Percentiles rank a stretch among this genome's conserved stretches.
These are phyloP conservation scores for Pyrenula massariospora DNA, from an alignment of 495 filamentous ascomycete genomes.

Conservation along the genomic window DNA sequence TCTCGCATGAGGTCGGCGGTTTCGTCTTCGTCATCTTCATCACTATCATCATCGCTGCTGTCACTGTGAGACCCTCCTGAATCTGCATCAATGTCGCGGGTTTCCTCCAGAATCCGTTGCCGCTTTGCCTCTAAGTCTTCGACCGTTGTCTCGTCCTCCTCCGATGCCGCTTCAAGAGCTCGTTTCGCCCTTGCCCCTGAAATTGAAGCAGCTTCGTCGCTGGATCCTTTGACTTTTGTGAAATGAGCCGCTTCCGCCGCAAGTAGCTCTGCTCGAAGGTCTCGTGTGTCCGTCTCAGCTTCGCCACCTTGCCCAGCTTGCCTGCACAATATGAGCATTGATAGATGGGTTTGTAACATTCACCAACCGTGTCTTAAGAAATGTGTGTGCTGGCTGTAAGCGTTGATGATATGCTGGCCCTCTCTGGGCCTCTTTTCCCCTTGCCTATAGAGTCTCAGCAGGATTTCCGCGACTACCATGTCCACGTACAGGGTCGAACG, in stretches of 20 bases:
- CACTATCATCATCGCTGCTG: conserved; percentile 61
- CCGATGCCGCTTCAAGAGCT: conserved; percentile 41
- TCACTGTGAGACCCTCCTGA: conserved; percentile 59
- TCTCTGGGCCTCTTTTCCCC: conserved; percentile 87
- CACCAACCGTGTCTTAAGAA: conserved; percentile 70
- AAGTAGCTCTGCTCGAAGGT: conserved; percentile 84
- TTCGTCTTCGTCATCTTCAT: conserved; percentile 79
- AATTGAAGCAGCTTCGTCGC: conserved; percentile 22
- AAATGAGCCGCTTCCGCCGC: conserved; percentile 79
- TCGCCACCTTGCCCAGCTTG: conserved; percentile 84
- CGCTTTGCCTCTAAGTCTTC: conserved; percentile 79
- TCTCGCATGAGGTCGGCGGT: conserved; percentile 84
- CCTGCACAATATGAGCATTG: conserved; percentile 21
- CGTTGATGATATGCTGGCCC: conserved; percentile 95
- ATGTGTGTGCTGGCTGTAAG: conserved; percentile 82
- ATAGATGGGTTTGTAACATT: not conserved
- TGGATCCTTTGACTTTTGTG: conserved; percentile 64
- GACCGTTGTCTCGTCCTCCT: conserved; percentile 32
- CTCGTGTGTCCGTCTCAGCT: conserved; percentile 59
- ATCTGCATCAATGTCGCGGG: conserved; percentile 83
- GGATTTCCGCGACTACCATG: conserved; percentile 8
- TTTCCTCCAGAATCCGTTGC: conserved; percentile 76
- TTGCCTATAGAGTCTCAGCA: conserved; percentile 43
- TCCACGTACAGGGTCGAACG: conserved; percentile 71
- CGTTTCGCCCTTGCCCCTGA: conserved; percentile 46